Evolutionary conservation across 2,329 filamentous ascomycete species (phyloP), one percentile per base, ranked within the genome.

Genomic region (Beauveria pseudobassiana): DNA sequence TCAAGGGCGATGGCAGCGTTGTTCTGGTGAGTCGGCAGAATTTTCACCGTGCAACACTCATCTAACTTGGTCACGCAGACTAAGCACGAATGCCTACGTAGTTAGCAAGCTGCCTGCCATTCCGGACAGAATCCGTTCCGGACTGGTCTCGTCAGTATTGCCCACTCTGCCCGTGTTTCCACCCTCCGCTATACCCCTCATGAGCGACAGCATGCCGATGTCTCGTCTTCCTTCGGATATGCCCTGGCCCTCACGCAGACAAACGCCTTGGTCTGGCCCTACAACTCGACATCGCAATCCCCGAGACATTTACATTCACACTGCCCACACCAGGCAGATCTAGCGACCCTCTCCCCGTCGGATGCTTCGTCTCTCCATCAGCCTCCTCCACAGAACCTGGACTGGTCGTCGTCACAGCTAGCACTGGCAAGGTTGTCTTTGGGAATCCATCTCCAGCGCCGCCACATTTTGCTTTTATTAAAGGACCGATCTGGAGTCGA

Each of bases 391-490:
- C 86, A 54, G 90, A 96, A 67, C 89, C 93, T 40, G 95, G 95
- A 2, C 81, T 99, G 43, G 85, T 99, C 30, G 84, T 97, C 43
- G 82, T 98, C 43, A 90, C 93, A 77, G 90, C 93, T 14, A 85
- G 84, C 20, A 92, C 82, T 54, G 95, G 95, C 58, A 93, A 88
- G 73, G 86, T 98, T 58, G 87, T 91, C 50, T 98, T 74, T 98
- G 95, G 92, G 95, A 98, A 72, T 96, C 91, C 45, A 90, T 98
- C 65, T 92, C 93, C 61, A 92, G 87, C 73, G 92, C 91, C 10
- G 90, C 92, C 45, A 91, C 91, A 1, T n/a, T 82, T 96, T 61
- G 90, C 90, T 65, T 84, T 96, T 46, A 90, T 93, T 69, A 66
- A 89, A 96, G 71, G 89, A 90, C 69, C 87, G 89, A 66, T 88